A percentile compares a stretch with the other conserved stretches of the same genome.
Evolutionary conservation across 78 protist species (phyloP).

Genomic region (Speleostelium caveatum): DNA sequence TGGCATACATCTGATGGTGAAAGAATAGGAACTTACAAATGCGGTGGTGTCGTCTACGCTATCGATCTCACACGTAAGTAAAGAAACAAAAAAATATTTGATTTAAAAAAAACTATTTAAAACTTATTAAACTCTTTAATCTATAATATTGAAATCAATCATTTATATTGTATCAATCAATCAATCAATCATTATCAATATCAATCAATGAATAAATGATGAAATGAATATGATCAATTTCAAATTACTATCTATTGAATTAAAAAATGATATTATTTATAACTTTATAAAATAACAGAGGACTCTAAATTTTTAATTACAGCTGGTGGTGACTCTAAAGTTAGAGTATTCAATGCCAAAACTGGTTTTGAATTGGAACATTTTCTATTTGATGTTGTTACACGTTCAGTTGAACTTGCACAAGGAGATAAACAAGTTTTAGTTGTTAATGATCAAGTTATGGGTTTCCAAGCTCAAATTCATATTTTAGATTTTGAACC

Average conservation of each 20-base stretch:
- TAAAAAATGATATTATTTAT: not conserved
- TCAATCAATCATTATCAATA: not conserved
- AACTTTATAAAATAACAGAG: constrained; percentile 13
- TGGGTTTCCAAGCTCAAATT: constrained; percentile 79
- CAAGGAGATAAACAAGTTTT: constrained; percentile 82
- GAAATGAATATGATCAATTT: not conserved
- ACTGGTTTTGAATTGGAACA: constrained; percentile 82
- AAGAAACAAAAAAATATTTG: too few relatives aligned
- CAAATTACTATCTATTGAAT: not conserved
- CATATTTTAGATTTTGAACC: constrained; percentile 77
- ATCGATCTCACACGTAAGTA: constrained; percentile 86
- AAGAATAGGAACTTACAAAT: constrained; percentile 93
- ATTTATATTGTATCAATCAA: not conserved
- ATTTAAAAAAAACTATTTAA: too few relatives aligned
- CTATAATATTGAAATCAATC: too few relatives aligned
- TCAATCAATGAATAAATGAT: not conserved
- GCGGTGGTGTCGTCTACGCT: constrained; percentile 90
- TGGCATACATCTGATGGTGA: constrained; percentile 94
- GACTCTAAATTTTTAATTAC: constrained; percentile 77
- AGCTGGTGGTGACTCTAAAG: constrained; percentile 86
- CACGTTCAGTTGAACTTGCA: constrained; percentile 72
- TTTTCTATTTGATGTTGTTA: constrained; percentile 44
- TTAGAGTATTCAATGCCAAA: constrained; percentile 90
- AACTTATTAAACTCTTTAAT: too few relatives aligned
- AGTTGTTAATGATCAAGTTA: constrained; percentile 67